Evolutionary conservation across 305 asterid species (phyloP), one percentile per base, ranked within the genome.

Genomic region (Vinca major): DNA sequence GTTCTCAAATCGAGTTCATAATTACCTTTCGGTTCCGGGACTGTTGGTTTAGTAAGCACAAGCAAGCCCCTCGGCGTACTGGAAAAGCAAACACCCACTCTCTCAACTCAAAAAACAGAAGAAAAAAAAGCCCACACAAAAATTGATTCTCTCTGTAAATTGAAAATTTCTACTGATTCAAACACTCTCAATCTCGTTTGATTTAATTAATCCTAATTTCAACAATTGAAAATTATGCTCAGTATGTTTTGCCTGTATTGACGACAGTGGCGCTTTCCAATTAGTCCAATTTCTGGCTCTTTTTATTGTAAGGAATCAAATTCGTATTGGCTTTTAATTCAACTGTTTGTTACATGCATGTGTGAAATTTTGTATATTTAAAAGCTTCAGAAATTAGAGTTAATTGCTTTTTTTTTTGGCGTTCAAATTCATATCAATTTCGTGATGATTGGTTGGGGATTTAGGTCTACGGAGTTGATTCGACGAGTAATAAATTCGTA

Each of bases 21-120:
- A 74, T 62, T 62, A 40, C 51, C 69, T 83, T 80, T 85, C 73
- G 68, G 76, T 47, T 86, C 92, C 92, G 86, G 61, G 12, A 66
- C 71, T 67, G 53, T 78, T 71, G 62, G 71, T 26, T 9, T 33
- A 55, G 70, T 64, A 49, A 70, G 79, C 41, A 43, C 52, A 21
- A 2, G 48, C 52, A 21, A 2, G 48, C 33, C 33, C 67, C 16
- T 79, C 82, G 74, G 89, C 85, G 86, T 74, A 74, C 81, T 79
- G 77, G 67, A 63, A 70, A 85, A 83, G 85, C 84, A 71, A 54
- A 68, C 19, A 5, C 26, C 19, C 21, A 11, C 52, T 48, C 67
- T 45, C 51, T 1, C 10, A 47, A 47, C 7, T 47, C 0, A 50
- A 37, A 9, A 36, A 51, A 33, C 33, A 16, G 2, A 17, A 19